Base-by-base conservation (phyloP, 371 early-diverging fungal genomes). In the Mortierella sp. region DNA sequence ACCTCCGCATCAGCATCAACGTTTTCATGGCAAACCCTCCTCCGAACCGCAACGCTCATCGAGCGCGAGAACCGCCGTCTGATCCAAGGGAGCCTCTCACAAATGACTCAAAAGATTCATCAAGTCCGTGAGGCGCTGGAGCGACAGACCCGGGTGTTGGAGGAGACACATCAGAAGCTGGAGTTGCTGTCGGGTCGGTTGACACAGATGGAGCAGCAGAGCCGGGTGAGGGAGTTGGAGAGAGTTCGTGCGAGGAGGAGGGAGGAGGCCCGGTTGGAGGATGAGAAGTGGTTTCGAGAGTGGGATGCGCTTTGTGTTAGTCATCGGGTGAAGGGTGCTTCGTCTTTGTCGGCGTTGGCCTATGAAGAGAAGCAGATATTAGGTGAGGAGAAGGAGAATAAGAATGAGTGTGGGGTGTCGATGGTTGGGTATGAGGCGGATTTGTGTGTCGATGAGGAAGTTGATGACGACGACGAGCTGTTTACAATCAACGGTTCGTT, bases 271-370 rank as follows among this genome's bases (percentile, higher is more conserved):
- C 60, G 63, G 0, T 11, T 72, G 32, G 80, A 80, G 21, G 84
- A 84, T 60, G 74, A 80, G 7, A 65, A 78, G n/a, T 84, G 84
- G 81, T 32, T 72, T 24, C 71, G 58, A 7, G 83, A 76, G 29
- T 79, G 79, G 80, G 75, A 83, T 16, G 60, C 82, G 55, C 90
- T 91, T 11, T 74, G 38, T 24, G 81, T 80, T n/a, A 96, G 89
- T 43, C 18, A 63, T 63, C 63, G 35, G 7, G 35, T 35, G 35
- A 63, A 18, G 63, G 14, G 32, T 7, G 35, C 63, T 58, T 58
- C 32, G 3, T 35, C 35, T 2, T 63, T 18, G 6, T 63, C 35
- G 60, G 16, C 63, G 5, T 21, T 21, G 51, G 5, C 16, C 18
- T 51, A 21, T 21, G 29, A 63, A 10, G 11, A 8, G 24, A 56